phyloP scores from a whole-genome alignment of 805 yeast species.

The Lipomyces yamanashiensis region DNA sequence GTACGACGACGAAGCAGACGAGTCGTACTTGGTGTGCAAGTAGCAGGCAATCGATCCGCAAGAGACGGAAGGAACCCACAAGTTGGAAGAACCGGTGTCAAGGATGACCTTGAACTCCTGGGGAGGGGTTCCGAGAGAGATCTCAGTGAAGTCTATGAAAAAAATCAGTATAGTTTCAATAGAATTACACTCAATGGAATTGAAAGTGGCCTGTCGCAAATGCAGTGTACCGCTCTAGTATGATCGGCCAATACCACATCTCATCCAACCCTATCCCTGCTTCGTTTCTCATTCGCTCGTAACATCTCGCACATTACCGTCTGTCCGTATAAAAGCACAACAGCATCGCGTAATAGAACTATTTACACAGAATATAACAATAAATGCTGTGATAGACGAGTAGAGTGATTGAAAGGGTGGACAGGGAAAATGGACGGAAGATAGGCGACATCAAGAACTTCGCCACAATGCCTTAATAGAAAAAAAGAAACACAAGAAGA shows the following conservation, averaged over 20 bases:
- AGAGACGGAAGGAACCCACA: constrained; percentile 92
- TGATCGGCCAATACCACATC: too few species aligned
- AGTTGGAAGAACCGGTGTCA: constrained; percentile 95
- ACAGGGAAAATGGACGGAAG: neutral
- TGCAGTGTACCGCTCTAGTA: too few species aligned
- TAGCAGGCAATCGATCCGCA: constrained; percentile 95
- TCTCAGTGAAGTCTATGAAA: constrained; percentile 75
- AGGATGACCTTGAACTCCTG: constrained; percentile 91
- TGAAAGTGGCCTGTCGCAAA: neutral
- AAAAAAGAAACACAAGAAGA: neutral
- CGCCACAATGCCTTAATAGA: neutral
- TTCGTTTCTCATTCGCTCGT: neutral
- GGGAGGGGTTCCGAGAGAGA: constrained; percentile 88
- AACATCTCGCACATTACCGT: neutral
- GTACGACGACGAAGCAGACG: constrained; percentile 78
- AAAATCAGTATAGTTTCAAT: neutral
- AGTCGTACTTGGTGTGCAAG: constrained; percentile 90
- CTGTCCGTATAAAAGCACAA: too few species aligned
- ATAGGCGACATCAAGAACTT: neutral
- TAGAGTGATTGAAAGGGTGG: neutral
- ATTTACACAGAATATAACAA: too few species aligned
- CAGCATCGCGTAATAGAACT: too few species aligned
- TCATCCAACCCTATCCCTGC: constrained; percentile 12
- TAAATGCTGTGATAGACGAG: too few species aligned
- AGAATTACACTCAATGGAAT: too few species aligned